Evolutionary conservation across 2,329 filamentous ascomycete genomes (phyloP).

Genomic region (Stagonosporopsis tanaceti): DNA sequence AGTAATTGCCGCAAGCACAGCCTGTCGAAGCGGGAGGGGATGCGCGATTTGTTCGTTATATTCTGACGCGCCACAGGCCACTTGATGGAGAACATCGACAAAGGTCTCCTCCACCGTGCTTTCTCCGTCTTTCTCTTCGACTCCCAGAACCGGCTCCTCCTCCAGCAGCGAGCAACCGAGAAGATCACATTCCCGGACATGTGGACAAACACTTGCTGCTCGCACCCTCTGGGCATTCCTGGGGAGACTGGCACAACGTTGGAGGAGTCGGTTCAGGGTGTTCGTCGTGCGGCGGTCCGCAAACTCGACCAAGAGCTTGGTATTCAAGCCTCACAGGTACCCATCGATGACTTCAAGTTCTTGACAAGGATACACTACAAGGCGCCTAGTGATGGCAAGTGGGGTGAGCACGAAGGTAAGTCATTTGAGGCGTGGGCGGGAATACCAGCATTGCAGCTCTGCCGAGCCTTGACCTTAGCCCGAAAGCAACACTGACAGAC

Average conservation of each 20-base stretch:
- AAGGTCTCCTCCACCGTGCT: slow-evolving; percentile 92
- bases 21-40: slow-evolving; percentile 11
- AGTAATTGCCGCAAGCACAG: slow-evolving; percentile 47
- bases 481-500: slow-evolving; percentile 29
- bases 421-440: neutral
- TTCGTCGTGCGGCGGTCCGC: slow-evolving; percentile 88
- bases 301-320: slow-evolving; percentile 96
- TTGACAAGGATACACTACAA: slow-evolving; percentile 98
- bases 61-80: slow-evolving; percentile 69
- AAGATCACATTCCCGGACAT: slow-evolving; percentile 99
- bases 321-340: slow-evolving; percentile 87
- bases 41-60: slow-evolving; percentile 14
- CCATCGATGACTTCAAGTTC: slow-evolving; percentile 89
- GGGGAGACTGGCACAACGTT: slow-evolving; percentile 88
- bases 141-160: slow-evolving; percentile 86
- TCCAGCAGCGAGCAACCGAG: slow-evolving; percentile 93
- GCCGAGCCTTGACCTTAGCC: slow-evolving; percentile 21
- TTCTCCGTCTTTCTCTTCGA: slow-evolving; percentile 99
- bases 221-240: slow-evolving; percentile 90
- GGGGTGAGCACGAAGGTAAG: slow-evolving; percentile 98
- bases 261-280: slow-evolving; percentile 80
- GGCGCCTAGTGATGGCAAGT: slow-evolving; percentile 94
- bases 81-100: slow-evolving; percentile 98
- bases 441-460: neutral
- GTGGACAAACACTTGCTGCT: slow-evolving; percentile 99